Percentiles rank a stretch among this genome's conserved stretches.
These are phyloP conservation scores for Colletotrichum navitas DNA, from an alignment of 2,329 filamentous ascomycete species.

Conservation along the genomic window DNA sequence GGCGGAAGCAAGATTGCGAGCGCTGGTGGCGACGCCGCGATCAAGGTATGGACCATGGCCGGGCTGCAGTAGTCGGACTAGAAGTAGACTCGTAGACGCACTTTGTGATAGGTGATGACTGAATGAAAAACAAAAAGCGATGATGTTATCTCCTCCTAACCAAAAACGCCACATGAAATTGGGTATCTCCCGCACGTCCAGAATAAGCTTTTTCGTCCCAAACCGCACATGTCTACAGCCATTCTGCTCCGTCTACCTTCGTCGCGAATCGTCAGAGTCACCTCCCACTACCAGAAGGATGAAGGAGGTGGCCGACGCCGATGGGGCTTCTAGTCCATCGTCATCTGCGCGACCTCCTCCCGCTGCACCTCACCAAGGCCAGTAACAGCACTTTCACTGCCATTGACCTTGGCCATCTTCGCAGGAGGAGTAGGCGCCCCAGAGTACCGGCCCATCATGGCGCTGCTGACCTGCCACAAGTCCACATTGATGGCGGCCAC, in stretches of 20 bases:
- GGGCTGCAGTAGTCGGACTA: constrained; percentile 58
- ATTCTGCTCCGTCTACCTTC: not conserved
- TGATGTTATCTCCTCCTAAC: constrained; percentile 22
- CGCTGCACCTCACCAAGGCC: constrained; percentile 47
- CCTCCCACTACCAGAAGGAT: constrained; percentile 1
- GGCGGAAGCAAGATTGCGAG: constrained; percentile 77
- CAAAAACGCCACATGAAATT: constrained; percentile 22
- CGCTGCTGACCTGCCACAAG: constrained; percentile 40
- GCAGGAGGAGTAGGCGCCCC: not conserved
- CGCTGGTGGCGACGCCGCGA: constrained; percentile 86
- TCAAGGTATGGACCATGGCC: constrained; percentile 87
- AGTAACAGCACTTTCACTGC: not conserved
- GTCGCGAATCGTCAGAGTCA: constrained; percentile 2
- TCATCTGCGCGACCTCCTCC: constrained; percentile 55
- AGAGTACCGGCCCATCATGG: constrained; percentile 36
- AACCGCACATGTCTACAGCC: not conserved
- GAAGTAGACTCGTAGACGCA: constrained; percentile 3
- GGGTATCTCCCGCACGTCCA: constrained; percentile 35
- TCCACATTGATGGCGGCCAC: constrained; percentile 19
- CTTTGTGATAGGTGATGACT: constrained; percentile 24
- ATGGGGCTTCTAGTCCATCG: constrained; percentile 52
- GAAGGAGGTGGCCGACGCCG: not conserved
- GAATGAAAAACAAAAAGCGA: constrained; percentile 25
- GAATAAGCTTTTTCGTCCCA: not conserved
- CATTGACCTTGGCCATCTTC: not conserved